These are phyloP conservation scores for Microcyclospora pomicola DNA, from an alignment of 2,329 filamentous ascomycete genomes.

Conservation along the genomic window DNA sequence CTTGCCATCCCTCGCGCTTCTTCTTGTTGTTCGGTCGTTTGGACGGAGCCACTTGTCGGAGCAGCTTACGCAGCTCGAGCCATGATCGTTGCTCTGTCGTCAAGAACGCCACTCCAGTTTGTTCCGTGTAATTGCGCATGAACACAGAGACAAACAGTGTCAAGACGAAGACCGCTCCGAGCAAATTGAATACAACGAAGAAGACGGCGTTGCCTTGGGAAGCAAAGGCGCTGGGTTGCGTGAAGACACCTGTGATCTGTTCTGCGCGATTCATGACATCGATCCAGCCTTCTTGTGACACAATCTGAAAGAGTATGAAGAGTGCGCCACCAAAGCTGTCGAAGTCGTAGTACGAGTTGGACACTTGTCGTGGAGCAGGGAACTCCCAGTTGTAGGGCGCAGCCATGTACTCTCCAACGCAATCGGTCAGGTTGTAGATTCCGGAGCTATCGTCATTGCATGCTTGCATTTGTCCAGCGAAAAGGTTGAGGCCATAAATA, in stretches of 20 bases:
- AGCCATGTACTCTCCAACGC: constrained; percentile 69
- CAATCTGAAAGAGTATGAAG: constrained; percentile 96
- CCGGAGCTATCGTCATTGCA: constrained; percentile 59
- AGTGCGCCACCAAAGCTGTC: constrained; percentile 88
- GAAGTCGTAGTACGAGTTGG: constrained; percentile 77
- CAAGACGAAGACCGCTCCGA: constrained; percentile 90
- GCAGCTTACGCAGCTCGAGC: constrained; percentile 83
- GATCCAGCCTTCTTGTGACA: constrained; percentile 95
- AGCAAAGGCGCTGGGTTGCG: constrained; percentile 55
- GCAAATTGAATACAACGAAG: constrained; percentile 90
- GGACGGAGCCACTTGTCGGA: constrained; percentile 86
- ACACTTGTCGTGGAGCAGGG: constrained; percentile 64
- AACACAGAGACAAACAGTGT: constrained; percentile 98
- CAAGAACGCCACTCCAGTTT: constrained; percentile 90
- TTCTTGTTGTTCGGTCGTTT: constrained; percentile 75
- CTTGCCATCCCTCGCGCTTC: constrained; percentile 59
- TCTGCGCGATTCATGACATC: constrained; percentile 81
- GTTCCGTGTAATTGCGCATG: constrained; percentile 98
- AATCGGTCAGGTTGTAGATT: constrained; percentile 52
- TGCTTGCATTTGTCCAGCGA: constrained; percentile 62
- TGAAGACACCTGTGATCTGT: constrained; percentile 61
- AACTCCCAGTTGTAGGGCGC: constrained; percentile 74
- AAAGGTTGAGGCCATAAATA: constrained; percentile 87
- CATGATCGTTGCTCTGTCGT: constrained; percentile 93
- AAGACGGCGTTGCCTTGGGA: constrained; percentile 81